Base-by-base conservation (phyloP, 805 yeast species). In the Phaffomyces thermotolerans region DNA sequence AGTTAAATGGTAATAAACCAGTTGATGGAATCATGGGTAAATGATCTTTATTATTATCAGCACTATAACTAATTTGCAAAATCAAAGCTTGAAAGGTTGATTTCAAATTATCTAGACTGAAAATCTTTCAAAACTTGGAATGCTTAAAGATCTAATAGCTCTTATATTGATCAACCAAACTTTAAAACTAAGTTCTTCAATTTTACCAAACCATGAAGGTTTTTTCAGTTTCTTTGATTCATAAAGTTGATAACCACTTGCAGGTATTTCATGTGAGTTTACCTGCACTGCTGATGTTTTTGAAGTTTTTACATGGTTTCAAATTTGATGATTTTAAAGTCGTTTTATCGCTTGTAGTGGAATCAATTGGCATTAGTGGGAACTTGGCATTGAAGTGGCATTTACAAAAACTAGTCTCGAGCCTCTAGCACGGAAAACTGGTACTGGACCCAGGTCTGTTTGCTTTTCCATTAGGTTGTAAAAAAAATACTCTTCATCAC, bases 21-120 rank as follows among this genome's bases (percentile, higher is more conserved):
- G 79, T 65, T 2, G 85, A 73, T 15, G 82, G 75, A 22, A 85
- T 81, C 1, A 86, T 84, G 4, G 95, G 95, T 3, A 86, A 78
- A 51, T 82, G 89, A 39, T 69, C 75, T 53, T 77, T 81, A 53
- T 80, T 70, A 7, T 57, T 53, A 52, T 82, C 84, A 14, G 70
- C 77, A n/a, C 65, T 59, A 14, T 73, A 71, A 31, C 77, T 62
- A n/a, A 83, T 72, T 43, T 66, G 60, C 41, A 67, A 49, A 37
- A 84, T 46, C 13, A 65, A 62, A 7, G 56, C 52, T 34, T 63
- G 65, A 40, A 76, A 77, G 56, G 57, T 71, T 39, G 52, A 62
- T 52, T 60, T 40, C 14, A 43, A 15, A 4, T 36, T 38, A 12
- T 40, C 41, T 8, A 39, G 9, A 14, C 33, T 34, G 23, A 38